phyloP scores from a whole-genome alignment of 768 basidiomycete species.

The Lactarius hengduanensis region DNA sequence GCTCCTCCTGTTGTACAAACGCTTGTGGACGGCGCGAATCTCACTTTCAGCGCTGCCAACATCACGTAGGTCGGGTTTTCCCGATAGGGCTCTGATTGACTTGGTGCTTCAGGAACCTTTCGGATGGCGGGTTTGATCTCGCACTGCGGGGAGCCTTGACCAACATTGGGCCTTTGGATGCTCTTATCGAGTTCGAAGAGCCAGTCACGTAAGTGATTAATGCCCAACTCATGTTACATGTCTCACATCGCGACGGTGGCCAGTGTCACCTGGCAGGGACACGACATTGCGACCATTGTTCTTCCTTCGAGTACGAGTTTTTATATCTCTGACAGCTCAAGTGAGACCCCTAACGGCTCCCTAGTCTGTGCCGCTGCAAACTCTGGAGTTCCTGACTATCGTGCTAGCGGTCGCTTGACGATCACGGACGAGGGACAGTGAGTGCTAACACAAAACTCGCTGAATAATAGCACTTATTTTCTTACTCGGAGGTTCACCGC shows the following conservation, averaged over 20 bases:
- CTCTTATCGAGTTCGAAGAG: conserved; percentile 61
- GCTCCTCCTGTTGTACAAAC: conserved; percentile 64
- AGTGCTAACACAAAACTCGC: conserved; percentile 27
- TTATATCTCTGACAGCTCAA: neutral
- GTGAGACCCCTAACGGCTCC: neutral
- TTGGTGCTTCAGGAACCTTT: conserved; percentile 32
- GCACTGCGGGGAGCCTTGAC: conserved; percentile 58
- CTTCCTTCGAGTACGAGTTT: conserved; percentile 52
- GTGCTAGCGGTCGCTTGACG: conserved; percentile 48
- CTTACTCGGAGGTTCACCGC: conserved; percentile 49
- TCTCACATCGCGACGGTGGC: conserved; percentile 1
- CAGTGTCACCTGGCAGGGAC: conserved; percentile 63
- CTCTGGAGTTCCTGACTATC: conserved; percentile 62
- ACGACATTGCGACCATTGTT: conserved; percentile 59
- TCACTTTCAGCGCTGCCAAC: conserved; percentile 57
- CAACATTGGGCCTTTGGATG: conserved; percentile 66
- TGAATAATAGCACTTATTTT: conserved; percentile 2
- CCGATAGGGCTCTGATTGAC: neutral
- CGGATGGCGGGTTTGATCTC: conserved; percentile 62
- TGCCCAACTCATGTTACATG: conserved; percentile 1
- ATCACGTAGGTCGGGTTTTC: conserved; percentile 45
- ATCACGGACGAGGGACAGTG: conserved; percentile 55
- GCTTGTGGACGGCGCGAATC: conserved; percentile 54
- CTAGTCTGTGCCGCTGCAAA: conserved; percentile 68
- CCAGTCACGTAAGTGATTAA: conserved; percentile 52